Evolutionary conservation across 2,329 filamentous ascomycete genomes (phyloP), one percentile per base, ranked within the genome.

Genomic region (Ceratocystis variospora): DNA sequence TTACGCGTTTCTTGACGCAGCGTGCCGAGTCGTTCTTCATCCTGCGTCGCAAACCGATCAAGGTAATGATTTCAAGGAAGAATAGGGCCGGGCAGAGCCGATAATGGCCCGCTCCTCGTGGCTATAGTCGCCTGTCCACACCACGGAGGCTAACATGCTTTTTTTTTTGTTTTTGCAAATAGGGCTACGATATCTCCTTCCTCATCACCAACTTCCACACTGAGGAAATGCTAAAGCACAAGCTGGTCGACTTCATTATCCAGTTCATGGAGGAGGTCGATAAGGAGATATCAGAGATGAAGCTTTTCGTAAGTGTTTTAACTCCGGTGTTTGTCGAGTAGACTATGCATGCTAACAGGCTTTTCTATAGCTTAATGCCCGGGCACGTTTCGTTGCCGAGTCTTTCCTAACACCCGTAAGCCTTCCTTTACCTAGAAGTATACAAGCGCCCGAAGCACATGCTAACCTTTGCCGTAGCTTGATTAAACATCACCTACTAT

Each of bases 221-320:
- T 3, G 94, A 97, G 77, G 89, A 95, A 75, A 96, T 99, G 91
- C 77, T 97, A 75, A 97, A 97, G 81, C 93, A 99, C 76, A 97
- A 99, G 80, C 82, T 99, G 71, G 95, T 99, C 44, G 94, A 99
- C 76, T 99, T 99, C 73, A 96, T 99, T 71, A 96, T 99, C 70
- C 87, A 97, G 74, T 99, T 99, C 74, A 97, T 99, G 93, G 93
- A 99, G 77, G 94, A 99, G 76, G 95, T 99, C 3, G 95, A 99
- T 77, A 99, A 99, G 81, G 94, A 99, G 77, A 99, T 99, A 68
- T 97, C 94, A 2, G 95, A 99, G 79, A 97, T 99, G 94, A 99
- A 99, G 83, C 87, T 99, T 73, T 99, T 99, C 77, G 93, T 96
- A 83, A 71, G 90, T 80, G 55, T 19, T 33, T 17, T 22, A 6